Evolutionary conservation across 2,329 filamentous ascomycete species (phyloP), one percentile per base, ranked within the genome.

Genomic region (Corynespora cassiicola): DNA sequence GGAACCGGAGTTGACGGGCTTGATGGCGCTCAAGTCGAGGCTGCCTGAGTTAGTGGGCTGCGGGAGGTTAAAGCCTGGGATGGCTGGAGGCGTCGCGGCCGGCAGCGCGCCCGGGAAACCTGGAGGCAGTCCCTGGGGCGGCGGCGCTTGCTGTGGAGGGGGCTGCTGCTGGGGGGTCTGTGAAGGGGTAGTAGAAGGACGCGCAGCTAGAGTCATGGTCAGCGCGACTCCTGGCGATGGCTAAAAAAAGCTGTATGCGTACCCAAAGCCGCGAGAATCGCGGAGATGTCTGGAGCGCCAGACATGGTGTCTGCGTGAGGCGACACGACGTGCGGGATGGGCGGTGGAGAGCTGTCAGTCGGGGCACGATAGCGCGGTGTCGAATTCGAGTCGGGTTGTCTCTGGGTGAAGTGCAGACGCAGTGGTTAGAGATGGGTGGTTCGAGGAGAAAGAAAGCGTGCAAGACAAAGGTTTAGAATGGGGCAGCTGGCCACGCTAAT

Each of bases 1-100:
- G 14, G 86, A 89, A 42, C 90, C 90, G 19, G 87, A 88, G 63
- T 80, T 89, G 38, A 86, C 80, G 4, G 90, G 89, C 58, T 87
- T 87, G 62, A 94, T 88, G 38, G 81, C 79, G 69, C 86, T 91
- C 35, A 95, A 71, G 62, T 95, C 89, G 47, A 95, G 76, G 54
- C 82, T 90, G 33, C 89, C 89, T 42, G 86, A 87, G 39, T 79
- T 79, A 5, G 85, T 81, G 2, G 88, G 87, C 52, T 84, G 84
- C 3, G 87, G 86, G 19, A 86, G 72, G 19, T 69, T 64, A 56
- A 76, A 81, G 40, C 68, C 66, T 21, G 69, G 57, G 7, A 68
- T 61, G 23, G 59, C 61, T 31, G 75, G 73, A 28, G 70, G 64
- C 57, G 70, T 63, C 44, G 73, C 57, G 44, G 59, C 63, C 24